Evolutionary conservation across 2,329 filamentous ascomycete species (phyloP).

Genomic region (Pseudomassariella vexata): DNA sequence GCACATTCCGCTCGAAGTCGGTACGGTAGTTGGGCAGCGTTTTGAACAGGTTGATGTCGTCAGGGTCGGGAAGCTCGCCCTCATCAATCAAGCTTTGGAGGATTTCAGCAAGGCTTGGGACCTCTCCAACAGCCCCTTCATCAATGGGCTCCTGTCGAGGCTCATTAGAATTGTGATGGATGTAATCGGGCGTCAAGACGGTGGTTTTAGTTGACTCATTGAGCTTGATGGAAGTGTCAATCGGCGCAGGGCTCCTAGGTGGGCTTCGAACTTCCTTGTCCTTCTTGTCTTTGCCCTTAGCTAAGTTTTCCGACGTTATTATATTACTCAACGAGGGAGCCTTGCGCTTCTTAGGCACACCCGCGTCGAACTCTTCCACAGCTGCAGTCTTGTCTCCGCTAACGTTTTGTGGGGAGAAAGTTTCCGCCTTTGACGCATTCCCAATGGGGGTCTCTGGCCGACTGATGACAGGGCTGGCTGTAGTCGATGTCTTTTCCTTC

Average conservation of each 20-base stretch:
- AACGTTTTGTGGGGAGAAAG: constrained; percentile 17
- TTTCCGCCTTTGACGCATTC: constrained; percentile 24
- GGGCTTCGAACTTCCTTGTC: constrained; percentile 17
- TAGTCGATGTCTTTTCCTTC: constrained; percentile 42
- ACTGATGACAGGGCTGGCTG: constrained; percentile 16
- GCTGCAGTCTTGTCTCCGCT: constrained; percentile 13
- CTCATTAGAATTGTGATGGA: constrained; percentile 19
- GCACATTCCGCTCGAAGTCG: constrained; percentile 21
- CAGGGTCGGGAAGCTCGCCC: constrained; percentile 26
- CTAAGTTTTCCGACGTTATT: constrained; percentile 9
- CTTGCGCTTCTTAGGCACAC: constrained; percentile 15
- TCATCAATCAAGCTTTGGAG: constrained; percentile 30
- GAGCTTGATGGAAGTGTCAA: constrained; percentile 25
- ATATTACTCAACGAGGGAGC: too few species aligned
- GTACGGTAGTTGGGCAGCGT: constrained; percentile 26
- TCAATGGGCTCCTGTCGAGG: constrained; percentile 19
- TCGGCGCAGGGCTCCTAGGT: constrained; percentile 17
- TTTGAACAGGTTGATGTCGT: constrained; percentile 35
- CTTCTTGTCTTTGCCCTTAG: constrained; percentile 18
- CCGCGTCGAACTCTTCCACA: constrained; percentile 11
- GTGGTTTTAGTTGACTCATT: constrained; percentile 29
- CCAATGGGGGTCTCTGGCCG: constrained; percentile 23
- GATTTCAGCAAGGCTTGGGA: constrained; percentile 27
- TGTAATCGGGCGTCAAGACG: constrained; percentile 27
- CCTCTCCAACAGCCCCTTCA: constrained; percentile 24